Conservation (phyloP, 2,329 filamentous ascomycete species). For the Xylariaceae sp. region DNA sequence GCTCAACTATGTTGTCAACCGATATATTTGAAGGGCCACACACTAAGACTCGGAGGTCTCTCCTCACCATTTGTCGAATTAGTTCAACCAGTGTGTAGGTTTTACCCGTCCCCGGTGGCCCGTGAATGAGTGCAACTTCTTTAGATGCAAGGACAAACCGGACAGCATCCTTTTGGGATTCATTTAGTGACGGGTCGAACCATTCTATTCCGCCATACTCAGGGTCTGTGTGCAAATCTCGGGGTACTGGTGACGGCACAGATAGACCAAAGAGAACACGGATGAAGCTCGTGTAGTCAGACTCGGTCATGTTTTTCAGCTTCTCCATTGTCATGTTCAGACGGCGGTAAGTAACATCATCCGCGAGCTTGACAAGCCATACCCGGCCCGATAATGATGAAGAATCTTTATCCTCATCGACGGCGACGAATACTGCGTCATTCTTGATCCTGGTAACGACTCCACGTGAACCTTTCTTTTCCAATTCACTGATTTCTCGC, state of each 20-base stretch:
- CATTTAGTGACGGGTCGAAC: slow-evolving; percentile 60
- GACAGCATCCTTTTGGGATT: slow-evolving; percentile 65
- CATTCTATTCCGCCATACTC: slow-evolving; percentile 49
- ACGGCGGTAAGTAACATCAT: slow-evolving; percentile 62
- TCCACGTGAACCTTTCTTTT: slow-evolving; percentile 63
- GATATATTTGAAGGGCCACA: slow-evolving; percentile 96
- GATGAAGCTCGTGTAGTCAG: slow-evolving; percentile 57
- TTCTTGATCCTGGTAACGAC: slow-evolving; percentile 65
- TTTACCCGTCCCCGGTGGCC: slow-evolving; percentile 93
- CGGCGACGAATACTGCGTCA: slow-evolving; percentile 59
- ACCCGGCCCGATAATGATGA: slow-evolving; percentile 45
- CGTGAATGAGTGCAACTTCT: slow-evolving; percentile 88
- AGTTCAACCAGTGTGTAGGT: slow-evolving; percentile 95
- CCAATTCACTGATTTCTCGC: slow-evolving; percentile 66
- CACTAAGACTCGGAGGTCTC: slow-evolving; percentile 74
- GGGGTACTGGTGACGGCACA: slow-evolving; percentile 45
- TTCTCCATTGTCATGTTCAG: slow-evolving; percentile 63
- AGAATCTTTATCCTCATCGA: slow-evolving; percentile 59
- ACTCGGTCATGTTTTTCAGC: slow-evolving; percentile 53
- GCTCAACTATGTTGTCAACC: slow-evolving; percentile 96
- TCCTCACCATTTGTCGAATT: slow-evolving; percentile 81
- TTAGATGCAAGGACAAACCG: slow-evolving; percentile 78
- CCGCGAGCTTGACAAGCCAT: slow-evolving; percentile 64
- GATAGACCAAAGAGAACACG: slow-evolving; percentile 60
- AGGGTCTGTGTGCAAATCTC: slow-evolving; percentile 38